A percentile compares a stretch with the other conserved stretches of the same genome.
phyloP scores from a whole-genome alignment of 225 moss, liverwort and hornwort species.

The Takakia lepidozioides region DNA sequence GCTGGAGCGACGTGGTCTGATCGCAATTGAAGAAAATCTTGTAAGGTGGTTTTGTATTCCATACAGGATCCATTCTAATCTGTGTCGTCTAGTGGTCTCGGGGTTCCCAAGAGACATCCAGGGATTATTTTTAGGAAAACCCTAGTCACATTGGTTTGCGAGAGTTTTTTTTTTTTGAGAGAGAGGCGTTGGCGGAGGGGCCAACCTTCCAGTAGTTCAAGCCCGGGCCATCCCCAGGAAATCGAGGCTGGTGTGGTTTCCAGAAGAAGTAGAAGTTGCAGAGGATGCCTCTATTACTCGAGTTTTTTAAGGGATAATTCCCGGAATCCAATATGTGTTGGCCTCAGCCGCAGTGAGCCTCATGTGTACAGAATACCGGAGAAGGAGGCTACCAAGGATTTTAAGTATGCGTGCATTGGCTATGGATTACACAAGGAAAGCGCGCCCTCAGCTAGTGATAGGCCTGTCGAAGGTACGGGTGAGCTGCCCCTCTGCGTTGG shows the following conservation, averaged over 20 bases:
- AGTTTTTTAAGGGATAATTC: slow-evolving; percentile 51
- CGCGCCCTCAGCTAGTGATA: slow-evolving; percentile 15
- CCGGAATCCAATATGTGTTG: slow-evolving; percentile 54
- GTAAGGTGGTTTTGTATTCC: too few species aligned
- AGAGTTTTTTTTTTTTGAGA: too few species aligned
- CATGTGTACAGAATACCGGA: slow-evolving; percentile 40
- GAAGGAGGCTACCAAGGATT: slow-evolving; percentile 33
- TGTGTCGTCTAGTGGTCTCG: too few species aligned
- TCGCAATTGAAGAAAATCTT: too few species aligned
- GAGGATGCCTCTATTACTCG: slow-evolving; percentile 55
- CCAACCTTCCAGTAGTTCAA: too few species aligned
- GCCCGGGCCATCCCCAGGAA: too few species aligned
- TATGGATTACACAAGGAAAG: slow-evolving; percentile 54
- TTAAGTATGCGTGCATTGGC: slow-evolving; percentile 54
- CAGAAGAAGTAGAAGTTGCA: slow-evolving; percentile 40
- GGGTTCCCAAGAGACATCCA: too few species aligned
- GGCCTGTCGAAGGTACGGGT: slow-evolving; percentile 20
- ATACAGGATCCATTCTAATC: too few species aligned
- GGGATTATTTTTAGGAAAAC: too few species aligned
- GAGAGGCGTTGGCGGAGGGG: too few species aligned
- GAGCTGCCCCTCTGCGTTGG: slow-evolving; percentile 57
- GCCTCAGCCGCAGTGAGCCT: slow-evolving; percentile 51
- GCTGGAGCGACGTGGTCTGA: too few species aligned
- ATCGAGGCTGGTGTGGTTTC: slow-evolving; percentile 23
- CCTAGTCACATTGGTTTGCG: too few species aligned